Base-by-base conservation (phyloP, 371 early-diverging fungal genomes). In the Rhizomucor miehei region DNA sequence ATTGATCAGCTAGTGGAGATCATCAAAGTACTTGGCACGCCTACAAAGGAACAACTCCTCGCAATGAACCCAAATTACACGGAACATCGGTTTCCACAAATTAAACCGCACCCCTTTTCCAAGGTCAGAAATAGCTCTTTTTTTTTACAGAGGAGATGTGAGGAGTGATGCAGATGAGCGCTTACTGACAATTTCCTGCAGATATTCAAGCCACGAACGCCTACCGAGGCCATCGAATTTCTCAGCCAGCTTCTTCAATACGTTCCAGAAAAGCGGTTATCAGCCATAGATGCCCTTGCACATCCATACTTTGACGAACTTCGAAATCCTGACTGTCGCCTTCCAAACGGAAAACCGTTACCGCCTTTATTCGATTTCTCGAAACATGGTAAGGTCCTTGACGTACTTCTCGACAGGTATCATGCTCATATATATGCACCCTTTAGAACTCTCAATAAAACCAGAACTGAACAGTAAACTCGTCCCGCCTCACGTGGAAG, bases 1-100 rank as follows among this genome's bases (percentile, higher is more conserved):
- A 97, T 99, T 54, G 99, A 99, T 69, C 99, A 99, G 75, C 75
- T 99, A 38, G 98, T 99, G 12, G 99, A 99, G 73, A 99, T 99
- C 64, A 99, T 99, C 81, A 97, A 97, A 75, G 92, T 98, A 1
- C 84, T 99, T 20, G 99, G 99, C 25, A 99, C 99, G 12, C 99
- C 99, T 12, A 89, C 94, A 21, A 88, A 91, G 58, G 95, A 97
- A 54, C 97, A 97, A 69, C 90, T 97, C 60, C 81, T 89, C 56
- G 84, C 91, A 41, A 97, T 97, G 95, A 97, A 98, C 71, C 93
- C 92, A 39, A 90, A 91, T 78, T 97, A 97, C 67, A 93, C 93
- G 59, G 98, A 97, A 66, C 97, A 96, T 80, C 93, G 94, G 57
- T 98, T 98, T 75, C 98, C 99, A 57, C 94, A 92, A 70, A 97